Evolutionary conservation across 1,284 basidiomycete genomes (phyloP).

Genomic region (Mycena sp.): DNA sequence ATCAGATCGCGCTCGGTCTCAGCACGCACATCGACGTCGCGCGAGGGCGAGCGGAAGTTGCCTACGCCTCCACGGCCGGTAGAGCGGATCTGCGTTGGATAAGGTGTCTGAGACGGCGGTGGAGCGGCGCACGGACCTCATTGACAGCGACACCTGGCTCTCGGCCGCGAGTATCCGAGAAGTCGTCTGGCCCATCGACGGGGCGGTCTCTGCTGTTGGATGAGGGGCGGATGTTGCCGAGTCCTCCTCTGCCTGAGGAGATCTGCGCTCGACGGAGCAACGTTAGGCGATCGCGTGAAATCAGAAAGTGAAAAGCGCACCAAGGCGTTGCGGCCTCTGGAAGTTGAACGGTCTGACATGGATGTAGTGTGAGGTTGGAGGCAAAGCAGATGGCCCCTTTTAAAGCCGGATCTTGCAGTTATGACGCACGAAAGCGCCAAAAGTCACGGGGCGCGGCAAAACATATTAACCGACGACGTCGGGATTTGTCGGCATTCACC

Average conservation of each 20-base stretch:
- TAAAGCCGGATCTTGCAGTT: too few species aligned
- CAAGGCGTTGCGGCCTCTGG: constrained; percentile 43
- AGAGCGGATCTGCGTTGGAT: constrained; percentile 62
- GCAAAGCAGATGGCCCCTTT: too few species aligned
- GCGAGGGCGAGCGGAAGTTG: constrained; percentile 79
- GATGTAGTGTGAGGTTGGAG: too few species aligned
- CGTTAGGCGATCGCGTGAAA: not conserved
- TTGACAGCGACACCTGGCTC: constrained; percentile 52
- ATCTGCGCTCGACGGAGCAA: not conserved
- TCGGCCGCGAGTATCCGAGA: constrained; percentile 61
- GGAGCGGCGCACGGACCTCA: too few species aligned
- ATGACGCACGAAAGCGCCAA: too few species aligned
- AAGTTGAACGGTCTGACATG: constrained; percentile 37
- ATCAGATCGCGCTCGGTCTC: constrained; percentile 55
- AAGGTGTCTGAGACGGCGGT: too few species aligned
- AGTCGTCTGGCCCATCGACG: constrained; percentile 53
- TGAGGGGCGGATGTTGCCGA: constrained; percentile 69
- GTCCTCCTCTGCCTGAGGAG: constrained; percentile 58
- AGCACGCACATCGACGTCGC: constrained; percentile 48
- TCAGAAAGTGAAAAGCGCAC: constrained; percentile 23
- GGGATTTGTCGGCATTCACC: too few species aligned
- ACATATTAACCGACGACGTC: too few species aligned
- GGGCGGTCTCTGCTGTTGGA: constrained; percentile 54
- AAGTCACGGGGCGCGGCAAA: too few species aligned
- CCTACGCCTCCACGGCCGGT: constrained; percentile 82